Evolutionary conservation across 192 early-diverging fungal genomes (phyloP), one percentile per base, ranked within the genome.

Genomic region (Piromyces sp.): DNA sequence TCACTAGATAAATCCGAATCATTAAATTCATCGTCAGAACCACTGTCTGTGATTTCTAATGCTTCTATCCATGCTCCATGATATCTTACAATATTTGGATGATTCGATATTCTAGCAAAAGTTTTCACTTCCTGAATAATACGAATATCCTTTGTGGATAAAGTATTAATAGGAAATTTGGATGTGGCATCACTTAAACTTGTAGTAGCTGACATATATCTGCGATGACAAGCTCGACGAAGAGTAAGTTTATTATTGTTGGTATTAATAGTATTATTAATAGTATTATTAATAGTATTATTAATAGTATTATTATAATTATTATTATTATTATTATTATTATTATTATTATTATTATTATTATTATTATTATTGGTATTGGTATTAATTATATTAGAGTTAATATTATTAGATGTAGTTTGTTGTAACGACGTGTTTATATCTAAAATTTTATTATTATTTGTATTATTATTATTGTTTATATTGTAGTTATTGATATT

Each of bases 81-180:
- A 81, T 89, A 89, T 78, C 86, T 80, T 22, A 89, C 85, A 33
- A 89, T 85, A 81, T 89, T 89, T 19, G 86, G 83, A 81, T 89
- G 87, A 79, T 86, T 83, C 4, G 87, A 87, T 11, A 89, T 83
- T 51, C 83, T 78, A 3, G 88, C 88, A 29, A 89, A 83, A n/a
- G 87, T 84, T 78, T 89, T 89, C 30, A 89, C 85, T 83, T 89
- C 88, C 28, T 86, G 80, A 42, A 89, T 79, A 42, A 89, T 80
- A 14, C 88, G 51, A 30, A 81, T 79, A 78, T 89, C 87, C 17
- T 26, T 83, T 86, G 15, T 87, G 78, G 36, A 38, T 83, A 26
- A 28, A 36, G 68, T 31, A 80, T 36, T 30, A 51, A 79, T 37
- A 29, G 79, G 26, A 37, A 31, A 33, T n/a, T 28, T 68, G 1